Conservation (phyloP, 2,329 filamentous ascomycete genomes). For the Eutypella sp. region DNA sequence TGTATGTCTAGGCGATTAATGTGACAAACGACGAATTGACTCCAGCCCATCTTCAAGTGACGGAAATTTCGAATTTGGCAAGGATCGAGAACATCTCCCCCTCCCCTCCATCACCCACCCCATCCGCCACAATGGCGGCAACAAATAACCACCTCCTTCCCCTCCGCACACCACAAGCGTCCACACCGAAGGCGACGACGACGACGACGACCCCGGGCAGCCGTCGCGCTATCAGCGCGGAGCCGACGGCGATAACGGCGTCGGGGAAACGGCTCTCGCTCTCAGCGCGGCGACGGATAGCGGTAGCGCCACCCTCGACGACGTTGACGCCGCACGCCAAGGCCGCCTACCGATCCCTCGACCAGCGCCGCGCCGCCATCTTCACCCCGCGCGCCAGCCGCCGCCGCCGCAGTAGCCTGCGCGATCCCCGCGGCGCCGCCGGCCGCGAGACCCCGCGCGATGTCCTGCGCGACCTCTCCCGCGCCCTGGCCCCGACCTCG, state of each 20-base stretch:
- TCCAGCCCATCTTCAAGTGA: background rate
- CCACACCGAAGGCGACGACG: background rate
- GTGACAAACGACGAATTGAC: background rate
- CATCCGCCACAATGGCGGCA: slow-evolving; percentile 2
- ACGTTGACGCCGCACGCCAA: slow-evolving; percentile 55
- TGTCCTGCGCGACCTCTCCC: slow-evolving; percentile 44
- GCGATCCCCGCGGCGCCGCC: slow-evolving; percentile 39
- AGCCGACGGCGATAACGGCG: slow-evolving; percentile 31
- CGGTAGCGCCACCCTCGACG: slow-evolving; percentile 20
- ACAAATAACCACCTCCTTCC: slow-evolving; percentile 15
- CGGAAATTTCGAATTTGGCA: too few species aligned
- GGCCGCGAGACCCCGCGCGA: slow-evolving; percentile 32
- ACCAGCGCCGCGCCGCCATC: slow-evolving; percentile 53
- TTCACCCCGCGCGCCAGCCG: slow-evolving; percentile 59
- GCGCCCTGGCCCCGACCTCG: slow-evolving; percentile 46
- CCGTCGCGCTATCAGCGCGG: slow-evolving; percentile 27
- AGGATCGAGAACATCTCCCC: too few species aligned
- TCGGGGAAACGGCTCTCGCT: slow-evolving; percentile 32
- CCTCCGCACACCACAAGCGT: slow-evolving; percentile 20
- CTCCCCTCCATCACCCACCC: too few species aligned
- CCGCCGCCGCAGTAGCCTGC: slow-evolving; percentile 51
- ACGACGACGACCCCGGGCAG: slow-evolving; percentile 23
- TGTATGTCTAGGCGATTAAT: background rate
- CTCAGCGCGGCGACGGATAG: slow-evolving; percentile 33
- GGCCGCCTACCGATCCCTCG: slow-evolving; percentile 53